Evolutionary conservation across 352 stramenopile species (phyloP).

Genomic region (Phytophthora lateralis): DNA sequence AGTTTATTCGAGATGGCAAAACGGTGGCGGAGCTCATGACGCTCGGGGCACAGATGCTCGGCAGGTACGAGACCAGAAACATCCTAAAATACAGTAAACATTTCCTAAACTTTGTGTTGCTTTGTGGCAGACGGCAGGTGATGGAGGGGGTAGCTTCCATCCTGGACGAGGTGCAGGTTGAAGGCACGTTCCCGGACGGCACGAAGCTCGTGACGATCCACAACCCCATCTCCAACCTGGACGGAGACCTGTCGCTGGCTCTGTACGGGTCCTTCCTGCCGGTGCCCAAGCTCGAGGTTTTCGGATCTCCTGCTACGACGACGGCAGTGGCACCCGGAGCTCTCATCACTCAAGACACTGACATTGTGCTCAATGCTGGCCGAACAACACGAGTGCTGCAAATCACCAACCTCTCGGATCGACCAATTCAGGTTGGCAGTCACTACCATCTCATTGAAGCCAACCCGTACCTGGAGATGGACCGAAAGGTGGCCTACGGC

Average conservation of each 20-base stretch:
- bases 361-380: conserved; percentile 88
- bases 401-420: conserved; percentile 96
- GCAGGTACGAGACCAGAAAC: conserved; percentile 25
- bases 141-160: conserved; percentile 91
- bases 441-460: conserved; percentile 98
- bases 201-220: conserved; percentile 98
- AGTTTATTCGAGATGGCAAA: conserved; percentile 94
- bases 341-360: conserved; percentile 55
- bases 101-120: conserved; percentile 1
- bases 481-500: conserved; percentile 91
- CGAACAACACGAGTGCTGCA: conserved; percentile 78
- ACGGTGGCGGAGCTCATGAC: conserved; percentile 90
- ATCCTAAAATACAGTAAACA: background rate
- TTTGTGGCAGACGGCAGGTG: conserved; percentile 78
- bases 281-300: conserved; percentile 77
- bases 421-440: conserved; percentile 94
- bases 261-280: conserved; percentile 96
- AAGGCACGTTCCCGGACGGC: conserved; percentile 97
- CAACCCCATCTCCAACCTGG: conserved; percentile 87
- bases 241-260: conserved; percentile 92
- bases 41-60: conserved; percentile 84
- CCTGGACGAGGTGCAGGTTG: conserved; percentile 95
- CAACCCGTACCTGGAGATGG: conserved; percentile 95
- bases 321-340: conserved; percentile 51
- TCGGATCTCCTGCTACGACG: conserved; percentile 40